phyloP scores from a whole-genome alignment of 768 basidiomycete genomes.

The Rhizopogon vesiculosus region DNA sequence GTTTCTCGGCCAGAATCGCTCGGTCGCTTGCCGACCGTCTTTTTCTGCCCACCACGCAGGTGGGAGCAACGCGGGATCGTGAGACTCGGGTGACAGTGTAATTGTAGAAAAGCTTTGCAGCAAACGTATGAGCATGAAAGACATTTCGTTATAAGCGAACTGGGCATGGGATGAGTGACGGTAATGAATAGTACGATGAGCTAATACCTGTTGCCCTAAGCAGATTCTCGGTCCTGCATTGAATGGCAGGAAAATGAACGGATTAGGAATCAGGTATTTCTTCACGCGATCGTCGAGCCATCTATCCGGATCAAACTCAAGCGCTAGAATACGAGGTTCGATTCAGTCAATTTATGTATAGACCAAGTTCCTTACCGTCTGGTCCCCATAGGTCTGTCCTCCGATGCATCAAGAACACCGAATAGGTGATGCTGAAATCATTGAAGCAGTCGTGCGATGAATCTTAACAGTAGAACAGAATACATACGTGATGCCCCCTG shows the following conservation, averaged over 20 bases:
- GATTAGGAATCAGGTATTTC: conserved; percentile 33
- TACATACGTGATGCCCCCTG: conserved; percentile 17
- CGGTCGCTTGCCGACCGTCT: conserved; percentile 20
- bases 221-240: conserved; percentile 37
- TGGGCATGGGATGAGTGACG: conserved; percentile 9
- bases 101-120: conserved; percentile 23
- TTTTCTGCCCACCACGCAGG: conserved; percentile 23
- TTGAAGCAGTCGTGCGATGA: not conserved
- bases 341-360: not conserved
- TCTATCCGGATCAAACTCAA: conserved; percentile 35
- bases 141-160: conserved; percentile 32
- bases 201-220: conserved; percentile 30
- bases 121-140: conserved; percentile 26
- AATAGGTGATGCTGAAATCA: conserved; percentile 19
- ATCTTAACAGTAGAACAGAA: not conserved
- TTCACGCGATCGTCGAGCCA: conserved; percentile 33
- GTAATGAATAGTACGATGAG: conserved; percentile 7
- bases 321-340: conserved; percentile 6
- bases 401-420: conserved; percentile 31
- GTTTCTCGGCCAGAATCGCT: conserved; percentile 20
- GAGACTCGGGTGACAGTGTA: conserved; percentile 20
- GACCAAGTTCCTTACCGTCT: conserved; percentile 17
- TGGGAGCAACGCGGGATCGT: conserved; percentile 19
- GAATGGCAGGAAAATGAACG: conserved; percentile 38
- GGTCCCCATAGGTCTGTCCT: conserved; percentile 34